Percentiles rank a stretch among this genome's conserved stretches.
These are phyloP conservation scores for Sporopachydermia cereana DNA, from an alignment of 1,139 yeast genomes.

Conservation along the genomic window DNA sequence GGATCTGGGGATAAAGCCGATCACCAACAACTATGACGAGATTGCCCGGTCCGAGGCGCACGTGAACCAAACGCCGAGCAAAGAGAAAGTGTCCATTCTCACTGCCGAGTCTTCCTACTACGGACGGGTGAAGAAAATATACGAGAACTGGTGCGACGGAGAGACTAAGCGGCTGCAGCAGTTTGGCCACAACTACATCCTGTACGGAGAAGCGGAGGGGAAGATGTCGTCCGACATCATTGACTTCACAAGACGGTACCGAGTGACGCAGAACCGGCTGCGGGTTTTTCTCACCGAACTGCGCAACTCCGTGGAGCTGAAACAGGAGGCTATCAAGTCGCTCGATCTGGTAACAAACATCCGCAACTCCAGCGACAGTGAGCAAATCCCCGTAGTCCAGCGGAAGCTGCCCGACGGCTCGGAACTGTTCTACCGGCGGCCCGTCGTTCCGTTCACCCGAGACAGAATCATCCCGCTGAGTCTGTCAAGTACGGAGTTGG, in stretches of 20 bases:
- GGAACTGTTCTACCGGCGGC: not conserved
- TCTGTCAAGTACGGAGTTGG: not conserved
- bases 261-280: not conserved
- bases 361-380: not conserved
- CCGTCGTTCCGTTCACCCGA: not conserved
- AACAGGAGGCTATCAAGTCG: not conserved
- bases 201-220: conserved; percentile 4
- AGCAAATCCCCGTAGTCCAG: not conserved
- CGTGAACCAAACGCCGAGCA: not conserved
- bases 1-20: conserved; percentile 1
- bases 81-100: not conserved
- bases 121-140: not conserved
- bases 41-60: not conserved
- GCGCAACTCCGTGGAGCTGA: not conserved
- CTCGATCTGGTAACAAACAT: conserved; percentile 3
- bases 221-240: conserved; percentile 1
- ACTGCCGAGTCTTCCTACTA: conserved; percentile 2
- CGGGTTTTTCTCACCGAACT: conserved; percentile 1
- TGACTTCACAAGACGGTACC: conserved; percentile 1
- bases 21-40: not conserved
- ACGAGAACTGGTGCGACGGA: conserved; percentile 4
- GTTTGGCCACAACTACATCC: conserved; percentile 1
- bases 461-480: not conserved
- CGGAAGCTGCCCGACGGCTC: not conserved
- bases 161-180: conserved; percentile 4